Evolutionary conservation across 2,329 filamentous ascomycete species (phyloP), one percentile per base, ranked within the genome.

Genomic region (Endocalyx cinctus): DNA sequence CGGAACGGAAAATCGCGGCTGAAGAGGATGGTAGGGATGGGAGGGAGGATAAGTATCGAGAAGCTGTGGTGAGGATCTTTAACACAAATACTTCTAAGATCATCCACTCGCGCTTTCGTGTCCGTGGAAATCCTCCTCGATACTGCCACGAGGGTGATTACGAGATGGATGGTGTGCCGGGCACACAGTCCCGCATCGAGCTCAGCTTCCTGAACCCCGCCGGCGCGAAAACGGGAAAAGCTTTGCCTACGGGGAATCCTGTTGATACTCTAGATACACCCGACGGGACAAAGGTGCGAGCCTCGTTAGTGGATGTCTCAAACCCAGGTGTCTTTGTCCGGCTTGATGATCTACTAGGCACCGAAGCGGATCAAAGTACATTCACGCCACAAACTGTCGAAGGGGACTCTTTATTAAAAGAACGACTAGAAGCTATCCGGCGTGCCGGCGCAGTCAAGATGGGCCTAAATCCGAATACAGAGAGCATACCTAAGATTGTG

Each of bases 401-500:
- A 29, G 52, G 46, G 1, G 44, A 64, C 18, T 16, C 29, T 5
- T 22, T 6, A 8, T 44, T 67, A 5, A 59, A 56, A 34, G 37
- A 12, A 1, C 44, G 40, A 4, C 49, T 67, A 10, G 64, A 65
- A 35, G 34, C 41, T 8, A 58, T 68, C 15, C 53, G 64, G 10
- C 55, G 52, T 7, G 54, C 47, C 3, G 65, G 59, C 2, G 62
- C 62, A 2, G 46, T 40, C 1, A 45, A 37, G 38, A 68, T 68
- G 64, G 64, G 64, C 0, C 46, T 69, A 2, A 59, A 63, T 15
- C 55, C 53, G 1, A 39, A 47, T 5, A 48, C 50, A 2, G 47
- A 58, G 41, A 65, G 61, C 41, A 59, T 67, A 17, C 65, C 64
- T n/a, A 68, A 67, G 51, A 60, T 67, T 19, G 59, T 69, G 13